phyloP scores from a whole-genome alignment of 2,329 filamentous ascomycete genomes.

The Kalmusia sp. region DNA sequence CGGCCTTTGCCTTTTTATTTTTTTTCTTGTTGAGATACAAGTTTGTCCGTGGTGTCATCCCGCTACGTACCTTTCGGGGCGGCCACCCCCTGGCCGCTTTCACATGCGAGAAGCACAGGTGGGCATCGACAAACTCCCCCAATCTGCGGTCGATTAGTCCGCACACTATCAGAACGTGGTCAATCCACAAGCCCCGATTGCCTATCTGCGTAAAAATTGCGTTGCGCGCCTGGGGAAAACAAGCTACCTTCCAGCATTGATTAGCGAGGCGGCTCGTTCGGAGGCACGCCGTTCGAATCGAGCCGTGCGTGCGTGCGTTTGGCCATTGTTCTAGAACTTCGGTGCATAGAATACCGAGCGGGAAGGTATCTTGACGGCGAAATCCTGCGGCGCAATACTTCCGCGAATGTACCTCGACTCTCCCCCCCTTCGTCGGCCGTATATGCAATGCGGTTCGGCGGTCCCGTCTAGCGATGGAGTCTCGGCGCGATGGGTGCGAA shows the following conservation, averaged over 20 bases:
- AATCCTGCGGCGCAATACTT: slow-evolving; percentile 9
- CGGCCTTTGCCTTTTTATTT: background rate
- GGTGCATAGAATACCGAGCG: slow-evolving; percentile 6
- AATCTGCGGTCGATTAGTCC: too few relatives aligned
- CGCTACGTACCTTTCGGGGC: background rate
- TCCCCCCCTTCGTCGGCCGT: background rate
- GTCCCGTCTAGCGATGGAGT: background rate
- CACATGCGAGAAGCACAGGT: too few relatives aligned
- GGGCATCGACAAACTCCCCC: too few relatives aligned
- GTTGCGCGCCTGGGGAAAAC: too few relatives aligned
- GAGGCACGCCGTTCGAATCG: too few relatives aligned
- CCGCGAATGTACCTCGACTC: slow-evolving; percentile 7
- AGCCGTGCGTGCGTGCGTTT: background rate
- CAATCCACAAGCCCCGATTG: too few relatives aligned
- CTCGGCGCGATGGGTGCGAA: background rate
- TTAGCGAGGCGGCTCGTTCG: too few relatives aligned
- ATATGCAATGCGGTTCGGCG: background rate
- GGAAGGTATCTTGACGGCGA: slow-evolving; percentile 5
- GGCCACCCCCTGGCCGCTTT: background rate
- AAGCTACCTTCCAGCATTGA: too few relatives aligned
- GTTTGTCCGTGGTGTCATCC: background rate
- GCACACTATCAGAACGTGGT: too few relatives aligned
- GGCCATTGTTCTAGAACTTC: slow-evolving; percentile 5
- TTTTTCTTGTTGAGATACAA: background rate
- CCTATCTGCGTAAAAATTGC: too few relatives aligned